phyloP scores from a whole-genome alignment of 2,329 filamentous ascomycete species.

The Pestalotiopsis sp. region DNA sequence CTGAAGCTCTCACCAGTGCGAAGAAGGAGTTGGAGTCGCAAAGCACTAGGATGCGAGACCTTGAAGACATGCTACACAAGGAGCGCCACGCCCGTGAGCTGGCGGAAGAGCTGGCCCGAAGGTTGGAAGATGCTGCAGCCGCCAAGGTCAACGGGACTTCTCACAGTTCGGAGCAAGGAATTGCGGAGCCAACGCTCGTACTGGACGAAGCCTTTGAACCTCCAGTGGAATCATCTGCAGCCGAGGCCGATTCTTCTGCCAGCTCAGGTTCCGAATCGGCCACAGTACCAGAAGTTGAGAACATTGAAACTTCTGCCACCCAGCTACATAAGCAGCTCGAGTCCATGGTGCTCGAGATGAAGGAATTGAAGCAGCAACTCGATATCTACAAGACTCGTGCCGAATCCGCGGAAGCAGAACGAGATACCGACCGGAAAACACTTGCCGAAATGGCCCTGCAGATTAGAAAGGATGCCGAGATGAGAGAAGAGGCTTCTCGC shows the following conservation, averaged over 20 bases:
- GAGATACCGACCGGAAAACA: constrained; percentile 71
- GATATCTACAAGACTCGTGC: constrained; percentile 77
- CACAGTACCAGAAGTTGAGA: constrained; percentile 33
- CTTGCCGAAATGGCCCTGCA: constrained; percentile 87
- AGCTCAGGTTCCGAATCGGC: constrained; percentile 23
- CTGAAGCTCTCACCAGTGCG: constrained; percentile 80
- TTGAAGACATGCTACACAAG: constrained; percentile 77
- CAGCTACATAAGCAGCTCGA: constrained; percentile 74
- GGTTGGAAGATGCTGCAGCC: constrained; percentile 61
- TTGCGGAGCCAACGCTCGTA: constrained; percentile 33
- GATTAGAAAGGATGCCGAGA: constrained; percentile 71
- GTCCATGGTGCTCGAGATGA: constrained; percentile 77
- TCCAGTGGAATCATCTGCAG: constrained; percentile 34
- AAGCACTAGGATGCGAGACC: constrained; percentile 74
- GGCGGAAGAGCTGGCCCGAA: constrained; percentile 80
- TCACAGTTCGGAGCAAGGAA: constrained; percentile 33
- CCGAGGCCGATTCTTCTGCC: constrained; percentile 23
- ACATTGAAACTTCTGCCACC: constrained; percentile 37
- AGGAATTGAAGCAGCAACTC: constrained; percentile 78
- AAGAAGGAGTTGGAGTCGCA: constrained; percentile 90
- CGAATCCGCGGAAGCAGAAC: constrained; percentile 79
- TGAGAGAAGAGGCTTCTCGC: constrained; percentile 44
- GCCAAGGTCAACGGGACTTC: constrained; percentile 42
- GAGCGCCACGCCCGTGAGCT: constrained; percentile 82
- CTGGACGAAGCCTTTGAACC: constrained; percentile 52